Evolutionary conservation across 305 asterid genomes (phyloP).

Genomic region (Coffea humblotiana): DNA sequence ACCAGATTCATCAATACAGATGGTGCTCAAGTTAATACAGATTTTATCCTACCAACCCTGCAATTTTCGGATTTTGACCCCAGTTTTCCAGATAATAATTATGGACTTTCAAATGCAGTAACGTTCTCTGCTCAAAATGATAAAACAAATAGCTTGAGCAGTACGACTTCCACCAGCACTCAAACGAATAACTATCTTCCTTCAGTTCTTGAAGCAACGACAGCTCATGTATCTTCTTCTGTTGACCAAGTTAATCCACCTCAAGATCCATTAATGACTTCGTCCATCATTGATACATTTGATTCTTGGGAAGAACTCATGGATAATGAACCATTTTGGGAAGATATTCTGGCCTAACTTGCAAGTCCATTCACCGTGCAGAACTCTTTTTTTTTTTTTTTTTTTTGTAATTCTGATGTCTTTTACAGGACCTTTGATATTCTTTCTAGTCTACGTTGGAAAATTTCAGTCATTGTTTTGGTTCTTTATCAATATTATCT

Average conservation of each 20-base stretch:
- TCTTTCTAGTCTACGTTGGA: neutral
- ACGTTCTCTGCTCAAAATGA: neutral
- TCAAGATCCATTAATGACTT: neutral
- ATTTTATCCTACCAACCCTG: neutral
- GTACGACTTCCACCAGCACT: neutral
- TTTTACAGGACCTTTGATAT: neutral
- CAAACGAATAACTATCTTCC: constrained; percentile 1
- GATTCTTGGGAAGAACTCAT: constrained; percentile 10
- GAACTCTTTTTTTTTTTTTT: neutral
- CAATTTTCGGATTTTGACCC: neutral
- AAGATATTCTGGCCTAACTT: constrained; percentile 8
- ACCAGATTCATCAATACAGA: neutral
- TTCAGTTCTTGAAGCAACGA: neutral
- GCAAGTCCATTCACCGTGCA: neutral
- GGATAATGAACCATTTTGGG: constrained; percentile 6
- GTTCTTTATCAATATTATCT: neutral
- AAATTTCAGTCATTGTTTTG: neutral
- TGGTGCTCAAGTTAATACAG: neutral
- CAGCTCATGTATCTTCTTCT: neutral
- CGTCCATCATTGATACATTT: neutral
- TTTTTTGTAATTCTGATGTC: neutral
- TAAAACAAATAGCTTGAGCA: neutral
- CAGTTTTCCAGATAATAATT: neutral
- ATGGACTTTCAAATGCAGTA: neutral
- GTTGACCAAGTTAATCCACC: constrained; percentile 5